Base-by-base conservation (phyloP, 176 grass and related monocot genomes). In the Pontederia crassipes region DNA sequence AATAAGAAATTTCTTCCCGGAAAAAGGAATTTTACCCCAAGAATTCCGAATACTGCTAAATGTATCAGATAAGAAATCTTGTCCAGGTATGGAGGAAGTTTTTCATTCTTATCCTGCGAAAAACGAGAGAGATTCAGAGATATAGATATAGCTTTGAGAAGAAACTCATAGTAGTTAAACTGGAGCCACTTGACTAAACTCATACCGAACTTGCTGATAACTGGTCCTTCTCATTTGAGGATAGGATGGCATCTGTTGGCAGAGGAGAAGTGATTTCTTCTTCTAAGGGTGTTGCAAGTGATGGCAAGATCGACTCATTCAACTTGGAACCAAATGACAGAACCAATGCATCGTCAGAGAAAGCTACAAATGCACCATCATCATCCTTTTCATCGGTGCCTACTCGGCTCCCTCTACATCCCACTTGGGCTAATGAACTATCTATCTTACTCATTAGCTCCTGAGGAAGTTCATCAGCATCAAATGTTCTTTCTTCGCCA, bases 31-130 rank as follows among this genome's bases (percentile, higher is more conserved):
- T 59, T 91, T 91, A 97, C 93, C 83, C 93, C 84, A 2, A 97
- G 76, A 70, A 88, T 81, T 80, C 87, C 93, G 45, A 91, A 92
- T 18, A 85, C 74, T 0, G 87, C 79, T 66, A 92, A 70, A 64
- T 91, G 81, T 64, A 85, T 85, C 78, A 91, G 57, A 68, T 97
- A 91, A 58, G 84, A 78, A 80, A 56, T 67, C 56, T 97, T 91
- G 72, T 97, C 87, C 0, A 88, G 61, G 64, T 52, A 71, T 57
- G 58, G 59, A 26, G 79, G 75, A 50, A 82, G 84, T 29, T 74
- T 83, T 35, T 88, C 91, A 10, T 68, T 51, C 56, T 78, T 76
- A 72, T 79, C 84, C 93, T 97, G 71, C 61, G 81, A 68, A 46
- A 4, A 78, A 32, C 27, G 16, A 48, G 29, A 75, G 24, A 64